Conservation (phyloP, 495 filamentous ascomycete genomes). For the Aspergillus heteromorphus region DNA sequence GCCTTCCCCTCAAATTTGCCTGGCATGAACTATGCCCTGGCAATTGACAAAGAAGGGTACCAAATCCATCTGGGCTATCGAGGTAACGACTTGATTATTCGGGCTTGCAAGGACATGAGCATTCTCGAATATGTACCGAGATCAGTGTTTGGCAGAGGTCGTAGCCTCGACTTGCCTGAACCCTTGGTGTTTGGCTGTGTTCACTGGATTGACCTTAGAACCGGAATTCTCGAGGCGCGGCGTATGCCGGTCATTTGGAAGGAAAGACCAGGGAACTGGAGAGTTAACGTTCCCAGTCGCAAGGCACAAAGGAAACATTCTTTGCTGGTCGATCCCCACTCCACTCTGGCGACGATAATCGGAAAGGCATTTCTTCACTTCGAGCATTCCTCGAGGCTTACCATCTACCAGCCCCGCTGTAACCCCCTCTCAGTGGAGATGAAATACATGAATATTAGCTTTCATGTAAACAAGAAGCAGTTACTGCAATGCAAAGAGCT, state of each 20-base stretch:
- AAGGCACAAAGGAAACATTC: constrained; percentile 14
- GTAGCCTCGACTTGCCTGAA: constrained; percentile 35
- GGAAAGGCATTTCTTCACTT: constrained; percentile 26
- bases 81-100: constrained; percentile 20
- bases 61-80: constrained; percentile 38
- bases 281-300: constrained; percentile 18
- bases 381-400: constrained; percentile 27
- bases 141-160: constrained; percentile 23
- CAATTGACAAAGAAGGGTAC: constrained; percentile 22
- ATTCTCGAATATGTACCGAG: constrained; percentile 43
- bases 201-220: constrained; percentile 54
- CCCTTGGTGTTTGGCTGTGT: constrained; percentile 42
- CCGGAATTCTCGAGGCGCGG: constrained; percentile 33
- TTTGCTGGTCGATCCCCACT: constrained; percentile 29
- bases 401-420: constrained; percentile 26
- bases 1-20: constrained; percentile 37
- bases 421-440: constrained; percentile 34
- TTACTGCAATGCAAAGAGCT: constrained; percentile 25
- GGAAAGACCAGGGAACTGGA: constrained; percentile 26
- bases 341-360: constrained; percentile 23
- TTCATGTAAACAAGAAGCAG: constrained; percentile 30
- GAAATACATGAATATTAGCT: constrained; percentile 46
- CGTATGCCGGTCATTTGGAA: constrained; percentile 30
- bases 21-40: constrained; percentile 43
- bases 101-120: constrained; percentile 3